Percentiles rank a stretch among this genome's conserved stretches.
These are phyloP conservation scores for Cyberlindnera maritima DNA, from an alignment of 805 yeast genomes.

Conservation along the genomic window DNA sequence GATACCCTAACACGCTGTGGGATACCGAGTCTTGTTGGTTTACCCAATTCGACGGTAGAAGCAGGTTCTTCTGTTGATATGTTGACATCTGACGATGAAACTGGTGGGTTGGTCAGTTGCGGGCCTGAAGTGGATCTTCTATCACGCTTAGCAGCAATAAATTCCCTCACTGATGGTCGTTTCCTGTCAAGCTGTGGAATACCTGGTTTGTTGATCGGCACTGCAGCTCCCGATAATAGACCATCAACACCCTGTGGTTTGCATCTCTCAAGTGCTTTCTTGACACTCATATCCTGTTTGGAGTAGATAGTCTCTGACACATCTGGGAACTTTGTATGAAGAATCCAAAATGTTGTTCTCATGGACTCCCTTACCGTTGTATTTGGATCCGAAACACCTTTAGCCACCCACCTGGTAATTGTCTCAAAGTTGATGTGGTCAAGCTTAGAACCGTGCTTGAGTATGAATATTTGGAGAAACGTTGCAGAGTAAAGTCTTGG, in stretches of 20 bases:
- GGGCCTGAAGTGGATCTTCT: conserved; percentile 37
- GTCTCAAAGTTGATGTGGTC: conserved; percentile 35
- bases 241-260: conserved; percentile 39
- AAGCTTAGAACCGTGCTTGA: conserved; percentile 44
- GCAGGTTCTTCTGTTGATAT: not conserved
- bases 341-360: conserved; percentile 73
- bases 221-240: conserved; percentile 6
- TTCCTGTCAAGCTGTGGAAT: conserved; percentile 21
- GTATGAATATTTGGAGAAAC: conserved; percentile 64
- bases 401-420: conserved; percentile 49
- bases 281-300: conserved; percentile 34
- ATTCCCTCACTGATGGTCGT: conserved; percentile 47
- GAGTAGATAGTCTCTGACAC: conserved; percentile 38
- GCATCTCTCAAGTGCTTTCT: conserved; percentile 60
- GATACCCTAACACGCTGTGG: conserved; percentile 25
- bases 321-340: conserved; percentile 50
- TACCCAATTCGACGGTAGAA: conserved; percentile 21
- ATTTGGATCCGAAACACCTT: conserved; percentile 75
- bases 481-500: conserved; percentile 68
- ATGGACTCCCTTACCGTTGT: conserved; percentile 75
- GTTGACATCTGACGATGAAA: not conserved
- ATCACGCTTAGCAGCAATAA: conserved; percentile 43
- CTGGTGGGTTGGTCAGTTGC: conserved; percentile 26
- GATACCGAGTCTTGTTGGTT: conserved; percentile 22
- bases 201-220: conserved; percentile 9